Conservation (phyloP, 306 rosid genomes). For the Malus sylvestris region DNA sequence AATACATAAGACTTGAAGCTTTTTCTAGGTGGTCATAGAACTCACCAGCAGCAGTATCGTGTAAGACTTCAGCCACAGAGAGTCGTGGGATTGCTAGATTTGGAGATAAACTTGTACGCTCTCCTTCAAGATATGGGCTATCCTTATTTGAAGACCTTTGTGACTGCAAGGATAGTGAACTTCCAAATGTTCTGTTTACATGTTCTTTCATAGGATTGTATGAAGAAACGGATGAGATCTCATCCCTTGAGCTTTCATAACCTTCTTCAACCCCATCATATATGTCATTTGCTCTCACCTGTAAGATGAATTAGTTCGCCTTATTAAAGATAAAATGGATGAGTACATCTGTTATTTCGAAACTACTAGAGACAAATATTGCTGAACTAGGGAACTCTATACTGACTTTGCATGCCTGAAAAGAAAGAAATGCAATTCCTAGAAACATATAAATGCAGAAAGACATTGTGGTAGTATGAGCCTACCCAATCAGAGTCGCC, state of each 20-base stretch:
- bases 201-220: constrained; percentile 69
- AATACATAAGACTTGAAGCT: constrained; percentile 4
- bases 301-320: constrained; percentile 22
- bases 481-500: constrained; percentile 97
- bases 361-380: constrained; percentile 9
- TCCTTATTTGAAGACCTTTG: constrained; percentile 63
- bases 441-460: not conserved
- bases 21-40: constrained; percentile 8
- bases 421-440: constrained; percentile 5
- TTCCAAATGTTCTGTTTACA: constrained; percentile 64
- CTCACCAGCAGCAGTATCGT: constrained; percentile 63
- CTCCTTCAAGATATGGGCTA: constrained; percentile 45
- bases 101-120: constrained; percentile 66
- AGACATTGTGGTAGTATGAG: constrained; percentile 18
- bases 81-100: constrained; percentile 58
- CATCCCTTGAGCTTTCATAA: constrained; percentile 93
- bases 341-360: not conserved
- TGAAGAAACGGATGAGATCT: constrained; percentile 89
- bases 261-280: constrained; percentile 79
- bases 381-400: constrained; percentile 4
- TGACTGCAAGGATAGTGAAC: constrained; percentile 75
- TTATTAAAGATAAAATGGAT: constrained; percentile 18
- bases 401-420: constrained; percentile 3
- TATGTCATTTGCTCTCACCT: constrained; percentile 86
- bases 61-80: constrained; percentile 70